phyloP scores from a whole-genome alignment of 345 rosid genomes.

The Erucastrum elatum region DNA sequence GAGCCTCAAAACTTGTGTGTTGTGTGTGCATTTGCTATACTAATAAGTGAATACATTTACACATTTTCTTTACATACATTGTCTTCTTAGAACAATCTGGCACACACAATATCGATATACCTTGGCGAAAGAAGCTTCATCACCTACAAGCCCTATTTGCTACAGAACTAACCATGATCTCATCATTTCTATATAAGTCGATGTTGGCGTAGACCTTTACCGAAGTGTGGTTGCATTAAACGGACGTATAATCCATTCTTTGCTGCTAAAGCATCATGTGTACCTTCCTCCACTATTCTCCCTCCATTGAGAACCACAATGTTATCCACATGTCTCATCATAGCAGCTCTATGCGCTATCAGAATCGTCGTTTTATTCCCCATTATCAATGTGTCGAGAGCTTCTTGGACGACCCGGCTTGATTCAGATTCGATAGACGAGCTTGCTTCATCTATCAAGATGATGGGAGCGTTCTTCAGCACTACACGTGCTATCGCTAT shows the following conservation, averaged over 20 bases:
- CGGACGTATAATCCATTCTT: slow-evolving; percentile 92
- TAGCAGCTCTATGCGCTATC: slow-evolving; percentile 92
- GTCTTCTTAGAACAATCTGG: slow-evolving; percentile 1
- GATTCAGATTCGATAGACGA: slow-evolving; percentile 96
- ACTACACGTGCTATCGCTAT: slow-evolving; percentile 93
- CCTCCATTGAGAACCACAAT: slow-evolving; percentile 99
- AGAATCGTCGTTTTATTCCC: slow-evolving; percentile 96
- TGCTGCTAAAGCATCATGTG: slow-evolving; percentile 76
- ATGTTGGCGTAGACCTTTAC: slow-evolving; percentile 92
- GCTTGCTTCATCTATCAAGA: slow-evolving; percentile 94
- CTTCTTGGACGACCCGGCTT: slow-evolving; percentile 97
- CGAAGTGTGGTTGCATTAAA: slow-evolving; percentile 96
- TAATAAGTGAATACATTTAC: slow-evolving; percentile 27
- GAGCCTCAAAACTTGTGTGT: neutral
- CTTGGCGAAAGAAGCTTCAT: slow-evolving; percentile 38
- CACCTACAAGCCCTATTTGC: slow-evolving; percentile 21
- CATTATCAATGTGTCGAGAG: slow-evolving; percentile 93
- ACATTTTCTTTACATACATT: slow-evolving; percentile 23
- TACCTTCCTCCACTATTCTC: slow-evolving; percentile 91
- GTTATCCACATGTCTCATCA: slow-evolving; percentile 98
- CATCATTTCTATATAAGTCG: slow-evolving; percentile 49
- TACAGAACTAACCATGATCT: slow-evolving; percentile 27
- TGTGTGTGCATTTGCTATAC: neutral
- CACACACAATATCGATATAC: slow-evolving; percentile 29
- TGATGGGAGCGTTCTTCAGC: slow-evolving; percentile 96